Evolutionary conservation across 2,329 filamentous ascomycete species (phyloP), one percentile per base, ranked within the genome.

Genomic region (Alternaria dauci): DNA sequence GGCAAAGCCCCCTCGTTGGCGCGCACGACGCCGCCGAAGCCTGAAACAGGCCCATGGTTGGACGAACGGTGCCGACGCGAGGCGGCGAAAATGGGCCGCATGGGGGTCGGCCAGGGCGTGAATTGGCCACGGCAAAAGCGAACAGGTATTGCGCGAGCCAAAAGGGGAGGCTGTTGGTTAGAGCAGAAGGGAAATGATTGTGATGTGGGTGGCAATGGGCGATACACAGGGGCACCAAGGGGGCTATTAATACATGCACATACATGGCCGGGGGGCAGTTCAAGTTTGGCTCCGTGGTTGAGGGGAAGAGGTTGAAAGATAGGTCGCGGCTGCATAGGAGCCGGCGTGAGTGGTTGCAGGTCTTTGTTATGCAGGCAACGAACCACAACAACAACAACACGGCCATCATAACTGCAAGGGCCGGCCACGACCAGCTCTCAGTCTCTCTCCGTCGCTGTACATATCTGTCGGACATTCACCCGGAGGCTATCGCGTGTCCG

Each of bases 41-140:
- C 55, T 60, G 60, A 62, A 67, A 66, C 61, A 59, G 58, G 53
- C 36, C 61, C 20, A 59, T 56, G 60, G 67, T 64, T 67, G 67
- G 67, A 63, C 62, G 52, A 58, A 42, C 41, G 55, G 44, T 32
- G 66, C 64, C 57, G 56, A 59, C 47, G 48, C 55, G 55, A 57
- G 57, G 55, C 53, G 41, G 58, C 55, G 34, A 62, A 56, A 50
- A 55, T 48, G 48, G 44, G 26, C 42, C n/a, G 28, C 50, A 44
- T 52, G 32, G 20, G 52, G 47, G 43, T 51, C 38, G 38, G 41
- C 30, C 30, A 51, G 52, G 50, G 55, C 28, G 50, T 55, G 68
- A 66, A 67, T 66, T 58, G 58, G 58, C 55, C 52, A 44, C 48
- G 46, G 50, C 42, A 58, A 64, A 61, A 59, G 41, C 18, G 32